A percentile compares a stretch with the other conserved stretches of the same genome.
Conservation (phyloP, 164 flowering plant genomes). For the Aristolochia californica region DNA sequence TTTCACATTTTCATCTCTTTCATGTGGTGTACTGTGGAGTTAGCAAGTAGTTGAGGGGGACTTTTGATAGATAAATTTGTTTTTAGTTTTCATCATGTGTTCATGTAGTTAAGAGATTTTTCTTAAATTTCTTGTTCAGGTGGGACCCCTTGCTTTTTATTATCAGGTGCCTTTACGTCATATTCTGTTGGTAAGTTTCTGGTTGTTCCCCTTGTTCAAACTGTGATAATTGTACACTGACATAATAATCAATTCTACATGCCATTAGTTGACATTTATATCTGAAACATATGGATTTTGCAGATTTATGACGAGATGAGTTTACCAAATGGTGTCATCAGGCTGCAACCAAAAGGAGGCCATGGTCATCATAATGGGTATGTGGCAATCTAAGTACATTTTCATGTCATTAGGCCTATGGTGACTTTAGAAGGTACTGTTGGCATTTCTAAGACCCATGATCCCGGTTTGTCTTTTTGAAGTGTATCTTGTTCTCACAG, state of each 20-base stretch:
- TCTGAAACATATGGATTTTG: neutral
- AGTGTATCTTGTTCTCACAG: too few relatives aligned
- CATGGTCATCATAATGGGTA: constrained; percentile 98
- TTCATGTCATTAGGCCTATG: neutral
- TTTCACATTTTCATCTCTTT: too few relatives aligned
- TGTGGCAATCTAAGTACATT: constrained; percentile 1
- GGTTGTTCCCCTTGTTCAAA: neutral
- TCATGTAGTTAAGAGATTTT: neutral
- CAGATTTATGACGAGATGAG: constrained; percentile 93
- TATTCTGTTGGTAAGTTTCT: constrained; percentile 58
- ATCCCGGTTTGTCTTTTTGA: too few relatives aligned
- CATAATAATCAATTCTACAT: too few relatives aligned
- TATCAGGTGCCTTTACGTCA: constrained; percentile 93
- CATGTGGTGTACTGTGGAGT: too few relatives aligned
- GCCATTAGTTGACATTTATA: too few relatives aligned
- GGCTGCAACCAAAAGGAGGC: constrained; percentile 89
- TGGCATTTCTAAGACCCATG: too few relatives aligned
- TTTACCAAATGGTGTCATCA: constrained; percentile 88
- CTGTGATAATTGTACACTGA: too few relatives aligned
- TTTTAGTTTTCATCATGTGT: neutral
- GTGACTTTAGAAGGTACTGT: too few relatives aligned
- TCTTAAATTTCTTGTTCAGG: constrained; percentile 22
- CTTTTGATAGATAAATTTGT: too few relatives aligned
- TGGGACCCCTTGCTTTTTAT: constrained; percentile 91
- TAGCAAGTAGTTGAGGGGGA: too few relatives aligned